phyloP scores from a whole-genome alignment of 148 eudicot species.

The Camellia sinensis region DNA sequence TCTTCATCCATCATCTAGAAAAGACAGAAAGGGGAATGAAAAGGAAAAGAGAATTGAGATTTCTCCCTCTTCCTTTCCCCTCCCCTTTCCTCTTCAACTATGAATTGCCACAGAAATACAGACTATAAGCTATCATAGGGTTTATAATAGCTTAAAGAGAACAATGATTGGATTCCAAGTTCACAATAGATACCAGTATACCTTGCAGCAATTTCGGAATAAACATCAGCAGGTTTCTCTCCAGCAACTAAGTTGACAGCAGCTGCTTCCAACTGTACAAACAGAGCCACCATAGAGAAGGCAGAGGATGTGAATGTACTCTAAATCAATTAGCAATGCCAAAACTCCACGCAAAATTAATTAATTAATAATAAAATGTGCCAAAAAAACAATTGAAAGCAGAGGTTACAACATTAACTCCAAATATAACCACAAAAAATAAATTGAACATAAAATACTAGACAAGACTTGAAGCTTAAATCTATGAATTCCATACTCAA shows the following conservation, averaged over 20 bases:
- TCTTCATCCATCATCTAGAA: not conserved
- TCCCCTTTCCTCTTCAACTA: not conserved
- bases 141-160: not conserved
- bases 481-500: not conserved
- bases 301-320: not conserved
- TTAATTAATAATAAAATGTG: not conserved
- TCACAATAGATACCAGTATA: constrained; percentile 18
- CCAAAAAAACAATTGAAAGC: not conserved
- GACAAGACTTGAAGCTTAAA: not conserved
- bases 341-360: not conserved
- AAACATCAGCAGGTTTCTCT: constrained; percentile 84
- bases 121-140: not conserved
- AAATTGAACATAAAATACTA: not conserved
- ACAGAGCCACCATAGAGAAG: not conserved
- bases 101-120: constrained; percentile 1
- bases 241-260: constrained; percentile 88
- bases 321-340: constrained; percentile 8
- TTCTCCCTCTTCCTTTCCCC: not conserved
- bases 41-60: no score
- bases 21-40: no score
- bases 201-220: constrained; percentile 88
- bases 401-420: not conserved
- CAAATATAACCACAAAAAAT: no score
- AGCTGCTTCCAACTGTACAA: constrained; percentile 74
- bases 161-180: no score